Evolutionary conservation across 768 basidiomycete species (phyloP).

Genomic region (Cystobasidium tubakii): DNA sequence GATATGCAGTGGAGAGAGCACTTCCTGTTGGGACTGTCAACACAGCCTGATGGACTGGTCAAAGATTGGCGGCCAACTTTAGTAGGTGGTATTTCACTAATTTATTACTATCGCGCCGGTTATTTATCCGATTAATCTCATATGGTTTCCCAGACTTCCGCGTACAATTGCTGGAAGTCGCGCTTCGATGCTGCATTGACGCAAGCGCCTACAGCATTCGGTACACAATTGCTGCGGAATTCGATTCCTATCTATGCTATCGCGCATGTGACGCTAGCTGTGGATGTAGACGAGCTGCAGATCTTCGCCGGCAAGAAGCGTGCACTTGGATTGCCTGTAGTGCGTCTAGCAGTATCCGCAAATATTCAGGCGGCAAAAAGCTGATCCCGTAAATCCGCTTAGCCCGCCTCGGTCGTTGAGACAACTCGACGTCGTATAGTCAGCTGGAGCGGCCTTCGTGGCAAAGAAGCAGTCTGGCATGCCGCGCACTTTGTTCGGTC

Average conservation of each 20-base stretch:
- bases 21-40: conserved; percentile 40
- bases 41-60: conserved; percentile 38
- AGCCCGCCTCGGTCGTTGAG: background rate
- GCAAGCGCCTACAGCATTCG: conserved; percentile 36
- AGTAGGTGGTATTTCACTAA: background rate
- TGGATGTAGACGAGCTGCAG: conserved; percentile 45
- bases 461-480: conserved; percentile 42
- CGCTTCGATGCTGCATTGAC: conserved; percentile 42
- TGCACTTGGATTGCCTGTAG: conserved; percentile 41
- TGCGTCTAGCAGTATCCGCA: conserved; percentile 39
- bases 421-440: background rate
- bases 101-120: no score
- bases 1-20: conserved; percentile 42
- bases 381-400: background rate
- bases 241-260: conserved; percentile 44
- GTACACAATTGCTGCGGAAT: conserved; percentile 42
- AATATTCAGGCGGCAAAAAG: conserved; percentile 35
- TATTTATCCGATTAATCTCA: no score
- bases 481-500: conserved; percentile 42
- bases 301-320: conserved; percentile 44
- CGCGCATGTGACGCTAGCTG: conserved; percentile 43
- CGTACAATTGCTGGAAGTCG: conserved; percentile 45
- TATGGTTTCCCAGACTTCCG: conserved; percentile 19
- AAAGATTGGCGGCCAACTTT: conserved; percentile 42
- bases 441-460: conserved; percentile 36